These are phyloP conservation scores for Colletotrichum siamense DNA, from an alignment of 2,329 filamentous ascomycete genomes.

Conservation along the genomic window DNA sequence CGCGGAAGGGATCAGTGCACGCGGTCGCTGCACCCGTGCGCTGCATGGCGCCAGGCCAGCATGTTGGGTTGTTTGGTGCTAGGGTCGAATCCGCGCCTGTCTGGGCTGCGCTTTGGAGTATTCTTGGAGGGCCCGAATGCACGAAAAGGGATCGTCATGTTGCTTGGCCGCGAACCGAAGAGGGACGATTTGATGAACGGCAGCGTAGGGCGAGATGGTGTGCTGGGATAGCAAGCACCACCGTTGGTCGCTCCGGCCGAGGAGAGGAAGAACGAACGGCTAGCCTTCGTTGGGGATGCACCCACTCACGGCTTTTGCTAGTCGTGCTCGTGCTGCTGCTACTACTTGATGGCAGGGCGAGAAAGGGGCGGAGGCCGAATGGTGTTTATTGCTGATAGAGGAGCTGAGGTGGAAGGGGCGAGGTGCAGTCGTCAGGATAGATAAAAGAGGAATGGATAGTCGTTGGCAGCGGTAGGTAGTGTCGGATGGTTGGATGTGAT, in stretches of 20 bases:
- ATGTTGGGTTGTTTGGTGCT: background rate
- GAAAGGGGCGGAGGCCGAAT: background rate
- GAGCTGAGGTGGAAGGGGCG: background rate
- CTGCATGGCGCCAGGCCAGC: background rate
- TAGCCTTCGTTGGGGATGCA: background rate
- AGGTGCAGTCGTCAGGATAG: background rate
- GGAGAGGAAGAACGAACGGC: background rate
- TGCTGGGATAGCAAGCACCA: background rate
- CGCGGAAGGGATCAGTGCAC: conserved; percentile 6
- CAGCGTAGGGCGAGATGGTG: background rate
- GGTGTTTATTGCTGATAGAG: background rate
- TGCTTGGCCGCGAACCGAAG: background rate
- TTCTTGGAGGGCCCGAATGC: background rate
- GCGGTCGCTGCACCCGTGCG: background rate
- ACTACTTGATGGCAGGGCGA: background rate
- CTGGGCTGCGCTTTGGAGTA: background rate
- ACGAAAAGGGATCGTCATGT: background rate
- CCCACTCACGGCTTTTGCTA: background rate
- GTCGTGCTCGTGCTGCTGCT: background rate
- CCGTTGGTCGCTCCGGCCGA: background rate
- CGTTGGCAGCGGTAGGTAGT: background rate
- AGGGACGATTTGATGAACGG: background rate
- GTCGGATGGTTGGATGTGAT: background rate
- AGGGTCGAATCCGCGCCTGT: background rate
- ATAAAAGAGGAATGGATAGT: background rate